Conservation (phyloP, 345 rosid species). For the Linum lewisii region DNA sequence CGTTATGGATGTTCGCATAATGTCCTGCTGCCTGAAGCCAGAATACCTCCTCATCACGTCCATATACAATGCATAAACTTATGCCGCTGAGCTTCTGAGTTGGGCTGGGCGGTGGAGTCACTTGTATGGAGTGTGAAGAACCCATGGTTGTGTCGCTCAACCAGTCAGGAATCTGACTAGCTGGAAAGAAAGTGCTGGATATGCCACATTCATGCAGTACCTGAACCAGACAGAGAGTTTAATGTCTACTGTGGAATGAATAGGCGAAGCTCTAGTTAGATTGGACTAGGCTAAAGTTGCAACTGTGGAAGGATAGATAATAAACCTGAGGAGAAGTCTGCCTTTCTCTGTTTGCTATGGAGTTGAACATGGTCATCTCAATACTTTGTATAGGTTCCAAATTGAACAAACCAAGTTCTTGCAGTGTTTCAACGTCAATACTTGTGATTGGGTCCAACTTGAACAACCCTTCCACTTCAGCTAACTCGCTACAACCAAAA, state of each 20-base stretch:
- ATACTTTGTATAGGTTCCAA: background rate
- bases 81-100: constrained; percentile 2
- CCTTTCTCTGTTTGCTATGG: constrained; percentile 3
- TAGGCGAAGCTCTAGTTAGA: background rate
- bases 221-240: constrained; percentile 10
- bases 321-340: constrained; percentile 12
- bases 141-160: constrained; percentile 5
- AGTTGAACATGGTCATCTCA: constrained; percentile 9
- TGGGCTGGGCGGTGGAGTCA: background rate
- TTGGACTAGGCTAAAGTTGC: background rate
- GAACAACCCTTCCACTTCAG: constrained; percentile 12
- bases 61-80: constrained; percentile 3
- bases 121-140: constrained; percentile 4
- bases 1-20: constrained; percentile 3
- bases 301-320: background rate
- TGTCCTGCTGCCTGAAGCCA: background rate
- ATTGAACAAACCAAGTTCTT: constrained; percentile 8
- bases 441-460: constrained; percentile 11
- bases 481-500: constrained; percentile 15
- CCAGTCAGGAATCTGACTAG: constrained; percentile 14
- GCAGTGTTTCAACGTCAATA: constrained; percentile 2
- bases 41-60: background rate
- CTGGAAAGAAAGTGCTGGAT: constrained; percentile 14
- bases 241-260: no score
- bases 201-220: constrained; percentile 15